Base-by-base conservation (phyloP, 2,329 filamentous ascomycete genomes). In the Tympanopsis confertula region DNA sequence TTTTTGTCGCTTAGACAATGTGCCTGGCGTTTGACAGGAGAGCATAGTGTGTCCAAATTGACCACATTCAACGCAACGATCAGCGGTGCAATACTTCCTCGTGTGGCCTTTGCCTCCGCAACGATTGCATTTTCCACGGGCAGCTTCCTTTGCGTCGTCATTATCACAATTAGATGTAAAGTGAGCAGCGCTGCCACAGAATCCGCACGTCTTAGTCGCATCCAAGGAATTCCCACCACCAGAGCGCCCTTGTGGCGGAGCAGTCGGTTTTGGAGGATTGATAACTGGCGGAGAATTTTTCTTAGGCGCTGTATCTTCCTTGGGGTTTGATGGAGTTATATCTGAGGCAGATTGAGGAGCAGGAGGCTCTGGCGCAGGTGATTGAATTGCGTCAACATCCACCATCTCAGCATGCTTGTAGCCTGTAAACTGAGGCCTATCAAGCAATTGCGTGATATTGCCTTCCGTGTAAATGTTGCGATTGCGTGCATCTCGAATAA, bases 401-500 rank as follows among this genome's bases (percentile, higher is more conserved):
- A 33, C 15, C 30, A 33, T 33, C 12, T 33, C 30, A 15, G 17
- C 15, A 18, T 33, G 7, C 30, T 33, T 33, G 30, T 33, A 33
- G 30, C 30, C 30, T 15, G 30, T 33, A 17, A 33, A 33, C 17
- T 33, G 33, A 19, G 71, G 69, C 44, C 63, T 65, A 32, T 62
- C 58, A 13, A 83, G 62, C 50, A 81, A 62, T 17, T 49, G 58
- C 41, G 65, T 51, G 2, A 82, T 52, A 50, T 83, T 66, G 12
- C 75, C 88, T 30, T 74, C 69, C 0, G 85, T 94, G 55, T 91
- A 94, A 7, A 80, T 66, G 43, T 83, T 72, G 51, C 91, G 75
- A 15, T 62, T 57, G 49, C 78, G 78, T 4, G 91, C 83, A 59
- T 98, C 84, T 22, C 82, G 72, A 38, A 98, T 86, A 32, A 98